phyloP scores from a whole-genome alignment of 1,139 yeast genomes.

The Hansenula lynferdii region DNA sequence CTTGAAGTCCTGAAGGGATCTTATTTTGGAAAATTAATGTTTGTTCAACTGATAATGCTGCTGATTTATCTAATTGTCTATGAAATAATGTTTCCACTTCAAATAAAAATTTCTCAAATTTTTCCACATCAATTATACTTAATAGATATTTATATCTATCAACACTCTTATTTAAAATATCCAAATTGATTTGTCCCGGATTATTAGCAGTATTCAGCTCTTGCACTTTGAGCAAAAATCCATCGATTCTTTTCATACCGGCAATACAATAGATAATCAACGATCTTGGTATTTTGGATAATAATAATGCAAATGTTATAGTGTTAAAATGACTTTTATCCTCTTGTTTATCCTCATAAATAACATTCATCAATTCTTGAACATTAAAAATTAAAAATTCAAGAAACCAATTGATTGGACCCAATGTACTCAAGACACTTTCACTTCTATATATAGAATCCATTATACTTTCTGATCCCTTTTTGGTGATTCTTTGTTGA shows the following conservation, averaged over 20 bases:
- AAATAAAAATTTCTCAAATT: slow-evolving; percentile 58
- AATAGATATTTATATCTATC: slow-evolving; percentile 45
- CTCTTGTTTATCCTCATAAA: background rate
- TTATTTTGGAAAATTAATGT: slow-evolving; percentile 60
- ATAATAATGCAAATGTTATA: slow-evolving; percentile 38
- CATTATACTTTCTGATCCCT: slow-evolving; percentile 37
- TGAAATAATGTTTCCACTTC: slow-evolving; percentile 36
- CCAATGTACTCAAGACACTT: slow-evolving; percentile 56
- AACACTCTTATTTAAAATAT: slow-evolving; percentile 26
- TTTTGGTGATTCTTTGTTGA: slow-evolving; percentile 22
- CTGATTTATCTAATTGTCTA: slow-evolving; percentile 25
- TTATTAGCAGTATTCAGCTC: slow-evolving; percentile 11
- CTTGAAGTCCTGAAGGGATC: slow-evolving; percentile 42
- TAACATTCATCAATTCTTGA: slow-evolving; percentile 47
- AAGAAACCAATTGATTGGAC: slow-evolving; percentile 74
- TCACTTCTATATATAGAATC: slow-evolving; percentile 57
- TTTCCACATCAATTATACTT: slow-evolving; percentile 51
- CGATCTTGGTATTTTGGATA: slow-evolving; percentile 69
- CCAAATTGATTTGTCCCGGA: slow-evolving; percentile 9
- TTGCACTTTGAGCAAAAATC: slow-evolving; percentile 31
- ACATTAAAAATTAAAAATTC: slow-evolving; percentile 63
- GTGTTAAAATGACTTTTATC: slow-evolving; percentile 11
- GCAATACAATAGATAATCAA: slow-evolving; percentile 66
- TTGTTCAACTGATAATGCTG: slow-evolving; percentile 52
- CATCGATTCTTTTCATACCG: slow-evolving; percentile 64